phyloP scores from a whole-genome alignment of 129 eudicot genomes.

The Arctium lappa region DNA sequence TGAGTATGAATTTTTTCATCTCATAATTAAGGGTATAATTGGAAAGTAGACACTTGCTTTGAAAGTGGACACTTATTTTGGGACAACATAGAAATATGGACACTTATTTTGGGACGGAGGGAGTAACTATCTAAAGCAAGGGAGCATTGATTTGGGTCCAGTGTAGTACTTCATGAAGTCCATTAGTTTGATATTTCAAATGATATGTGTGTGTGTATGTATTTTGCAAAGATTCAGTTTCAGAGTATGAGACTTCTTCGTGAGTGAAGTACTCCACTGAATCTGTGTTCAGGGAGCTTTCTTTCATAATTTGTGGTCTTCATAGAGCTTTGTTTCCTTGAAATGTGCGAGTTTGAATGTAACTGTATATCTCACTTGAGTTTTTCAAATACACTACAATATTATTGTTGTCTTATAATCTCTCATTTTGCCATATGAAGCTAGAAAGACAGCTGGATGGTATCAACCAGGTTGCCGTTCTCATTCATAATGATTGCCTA shows the following conservation, averaged over 20 bases:
- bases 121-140: neutral
- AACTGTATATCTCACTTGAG: neutral
- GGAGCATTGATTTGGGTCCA: neutral
- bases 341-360: neutral
- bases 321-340: neutral
- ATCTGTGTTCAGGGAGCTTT: no score
- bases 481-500: slow-evolving; percentile 93
- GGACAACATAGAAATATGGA: no score
- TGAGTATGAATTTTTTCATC: neutral
- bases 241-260: no score
- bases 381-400: neutral
- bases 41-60: neutral
- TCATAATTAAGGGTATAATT: neutral
- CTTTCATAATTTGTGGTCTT: no score
- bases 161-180: no score
- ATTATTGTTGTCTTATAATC: slow-evolving; percentile 19
- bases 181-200: no score
- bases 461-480: slow-evolving; percentile 93
- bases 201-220: no score
- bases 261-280: no score
- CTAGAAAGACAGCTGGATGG: slow-evolving; percentile 93
- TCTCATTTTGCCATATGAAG: slow-evolving; percentile 51
- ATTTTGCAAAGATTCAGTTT: no score
- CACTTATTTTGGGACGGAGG: no score
- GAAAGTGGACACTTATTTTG: no score